These are phyloP conservation scores for Penicillium sp. DNA, from an alignment of 2,329 filamentous ascomycete genomes.

Conservation along the genomic window DNA sequence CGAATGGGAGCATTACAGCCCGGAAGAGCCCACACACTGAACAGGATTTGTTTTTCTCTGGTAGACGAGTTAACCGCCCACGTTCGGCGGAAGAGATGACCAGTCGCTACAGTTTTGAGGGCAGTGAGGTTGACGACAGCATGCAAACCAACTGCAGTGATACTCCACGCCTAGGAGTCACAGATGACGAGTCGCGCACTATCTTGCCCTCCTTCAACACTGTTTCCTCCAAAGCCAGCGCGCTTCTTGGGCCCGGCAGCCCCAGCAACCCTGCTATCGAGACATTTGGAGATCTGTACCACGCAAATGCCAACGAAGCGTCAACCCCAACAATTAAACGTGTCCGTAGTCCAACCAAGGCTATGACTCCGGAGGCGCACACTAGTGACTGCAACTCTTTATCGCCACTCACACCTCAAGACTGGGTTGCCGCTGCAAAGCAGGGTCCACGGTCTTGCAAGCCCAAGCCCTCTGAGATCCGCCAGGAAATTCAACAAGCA, in stretches of 20 bases:
- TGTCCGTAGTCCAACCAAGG: slow-evolving; percentile 20
- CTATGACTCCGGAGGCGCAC: slow-evolving; percentile 12
- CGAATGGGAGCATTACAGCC: slow-evolving; percentile 35
- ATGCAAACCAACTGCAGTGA: slow-evolving; percentile 36
- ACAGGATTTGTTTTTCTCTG: slow-evolving; percentile 23
- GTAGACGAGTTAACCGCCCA: slow-evolving; percentile 26
- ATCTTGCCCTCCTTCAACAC: slow-evolving; percentile 34
- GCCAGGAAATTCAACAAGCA: slow-evolving; percentile 1
- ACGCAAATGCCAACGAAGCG: slow-evolving; percentile 19
- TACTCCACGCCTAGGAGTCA: slow-evolving; percentile 24
- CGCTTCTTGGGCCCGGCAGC: slow-evolving; percentile 24
- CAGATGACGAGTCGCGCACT: slow-evolving; percentile 25
- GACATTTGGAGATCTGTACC: slow-evolving; percentile 20
- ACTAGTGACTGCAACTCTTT: slow-evolving; percentile 20
- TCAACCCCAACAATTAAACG: slow-evolving; percentile 24
- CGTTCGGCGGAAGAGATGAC: slow-evolving; percentile 37
- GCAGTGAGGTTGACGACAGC: slow-evolving; percentile 30
- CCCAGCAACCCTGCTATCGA: slow-evolving; percentile 23
- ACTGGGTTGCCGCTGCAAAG: slow-evolving; percentile 43
- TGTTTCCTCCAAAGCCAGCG: slow-evolving; percentile 26
- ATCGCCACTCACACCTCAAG: slow-evolving; percentile 39
- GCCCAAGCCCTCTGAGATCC: slow-evolving; percentile 4
- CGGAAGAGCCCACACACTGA: slow-evolving; percentile 23
- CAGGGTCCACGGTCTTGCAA: slow-evolving; percentile 22
- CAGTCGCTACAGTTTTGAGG: slow-evolving; percentile 29